Conservation (phyloP, 352 stramenopile species). For the Pythium folliculosum region DNA sequence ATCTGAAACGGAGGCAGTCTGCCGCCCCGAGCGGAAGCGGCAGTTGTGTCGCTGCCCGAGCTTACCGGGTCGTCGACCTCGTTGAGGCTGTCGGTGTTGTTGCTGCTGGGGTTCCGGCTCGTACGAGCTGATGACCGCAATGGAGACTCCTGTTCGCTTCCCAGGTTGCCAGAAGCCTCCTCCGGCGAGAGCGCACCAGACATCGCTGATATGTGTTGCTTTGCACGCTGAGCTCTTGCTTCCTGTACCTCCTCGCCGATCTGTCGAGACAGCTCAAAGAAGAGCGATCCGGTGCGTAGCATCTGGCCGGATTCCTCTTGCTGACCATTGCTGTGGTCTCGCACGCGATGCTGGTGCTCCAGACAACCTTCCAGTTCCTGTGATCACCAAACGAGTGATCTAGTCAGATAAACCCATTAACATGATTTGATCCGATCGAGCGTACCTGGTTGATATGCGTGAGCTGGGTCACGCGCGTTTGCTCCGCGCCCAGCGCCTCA, state of each 20-base stretch:
- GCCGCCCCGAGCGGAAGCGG: no score
- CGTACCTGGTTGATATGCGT: slow-evolving; percentile 33
- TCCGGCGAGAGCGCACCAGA: not conserved
- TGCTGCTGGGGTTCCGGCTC: slow-evolving; percentile 26
- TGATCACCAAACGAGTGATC: not conserved
- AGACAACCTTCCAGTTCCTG: slow-evolving; percentile 36
- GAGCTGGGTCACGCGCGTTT: slow-evolving; percentile 37
- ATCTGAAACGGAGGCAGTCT: slow-evolving; percentile 10
- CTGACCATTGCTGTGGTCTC: slow-evolving; percentile 1
- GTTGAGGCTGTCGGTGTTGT: slow-evolving; percentile 12
- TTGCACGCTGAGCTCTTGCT: slow-evolving; percentile 2
- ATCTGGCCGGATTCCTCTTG: slow-evolving; percentile 4
- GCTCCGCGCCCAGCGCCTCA: slow-evolving; percentile 36
- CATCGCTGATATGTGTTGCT: not conserved
- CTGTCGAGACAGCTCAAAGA: slow-evolving; percentile 48
- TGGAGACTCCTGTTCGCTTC: slow-evolving; percentile 1
- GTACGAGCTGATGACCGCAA: slow-evolving; percentile 22
- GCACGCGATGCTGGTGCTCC: slow-evolving; percentile 12
- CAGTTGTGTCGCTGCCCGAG: not conserved
- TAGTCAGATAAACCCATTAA: no score
- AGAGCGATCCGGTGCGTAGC: slow-evolving; percentile 43
- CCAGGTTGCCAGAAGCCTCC: not conserved
- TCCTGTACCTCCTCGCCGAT: slow-evolving; percentile 20
- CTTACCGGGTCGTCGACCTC: slow-evolving; percentile 10
- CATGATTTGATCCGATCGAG: no score